phyloP scores from a whole-genome alignment of 1,284 basidiomycete species.

The Erythrobasidium hasegawianum region DNA sequence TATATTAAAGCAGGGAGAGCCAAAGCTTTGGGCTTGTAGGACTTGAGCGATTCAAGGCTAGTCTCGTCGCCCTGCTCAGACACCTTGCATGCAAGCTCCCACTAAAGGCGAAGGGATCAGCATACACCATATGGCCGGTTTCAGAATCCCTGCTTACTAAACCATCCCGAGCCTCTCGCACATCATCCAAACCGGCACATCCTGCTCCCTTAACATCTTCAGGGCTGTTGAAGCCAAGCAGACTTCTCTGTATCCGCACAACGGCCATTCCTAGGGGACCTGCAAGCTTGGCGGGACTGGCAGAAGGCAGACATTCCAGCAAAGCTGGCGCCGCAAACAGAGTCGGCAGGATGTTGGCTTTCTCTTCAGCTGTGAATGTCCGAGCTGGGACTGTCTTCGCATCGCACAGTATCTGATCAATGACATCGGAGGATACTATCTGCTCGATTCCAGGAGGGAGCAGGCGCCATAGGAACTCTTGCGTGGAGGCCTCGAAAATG shows the following conservation, averaged over 20 bases:
- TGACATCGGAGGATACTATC: too few species aligned
- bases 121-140: too few species aligned
- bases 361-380: background rate
- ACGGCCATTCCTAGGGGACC: conserved; percentile 4
- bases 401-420: too few species aligned
- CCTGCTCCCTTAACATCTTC: background rate
- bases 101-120: too few species aligned
- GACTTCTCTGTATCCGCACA: background rate
- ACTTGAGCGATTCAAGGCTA: too few species aligned
- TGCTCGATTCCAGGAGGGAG: too few species aligned
- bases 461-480: background rate
- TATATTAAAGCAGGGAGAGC: too few species aligned
- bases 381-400: too few species aligned
- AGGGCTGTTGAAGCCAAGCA: background rate
- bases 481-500: background rate
- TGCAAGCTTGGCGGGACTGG: background rate
- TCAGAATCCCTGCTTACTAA: too few species aligned
- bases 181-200: background rate
- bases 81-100: too few species aligned
- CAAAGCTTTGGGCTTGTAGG: too few species aligned
- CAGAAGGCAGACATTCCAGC: background rate
- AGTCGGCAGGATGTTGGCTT: background rate
- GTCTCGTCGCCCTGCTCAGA: too few species aligned
- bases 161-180: background rate
- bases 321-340: background rate